phyloP scores from a whole-genome alignment of 148 eudicot species.

The Arctostaphylos glauca region DNA sequence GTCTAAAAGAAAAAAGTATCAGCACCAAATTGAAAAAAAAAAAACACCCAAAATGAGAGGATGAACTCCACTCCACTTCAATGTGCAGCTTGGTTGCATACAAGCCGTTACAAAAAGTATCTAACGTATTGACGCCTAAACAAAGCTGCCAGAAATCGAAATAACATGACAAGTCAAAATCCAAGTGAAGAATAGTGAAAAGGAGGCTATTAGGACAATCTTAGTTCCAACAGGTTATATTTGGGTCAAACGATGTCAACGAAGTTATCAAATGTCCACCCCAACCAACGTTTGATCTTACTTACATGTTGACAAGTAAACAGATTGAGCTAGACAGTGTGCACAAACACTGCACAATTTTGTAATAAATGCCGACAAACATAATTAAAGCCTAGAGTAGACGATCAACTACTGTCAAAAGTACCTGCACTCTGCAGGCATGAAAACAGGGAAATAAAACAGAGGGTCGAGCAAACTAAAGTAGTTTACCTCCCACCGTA shows the following conservation, averaged over 20 bases:
- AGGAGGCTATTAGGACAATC: neutral
- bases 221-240: neutral
- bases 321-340: neutral
- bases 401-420: neutral
- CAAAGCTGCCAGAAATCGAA: neutral
- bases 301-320: neutral
- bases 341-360: neutral
- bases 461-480: neutral
- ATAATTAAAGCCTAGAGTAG: neutral
- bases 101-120: neutral
- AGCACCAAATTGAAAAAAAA: neutral
- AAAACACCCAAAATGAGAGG: neutral
- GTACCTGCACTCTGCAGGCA: neutral
- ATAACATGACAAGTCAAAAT: neutral
- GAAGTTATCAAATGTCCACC: neutral
- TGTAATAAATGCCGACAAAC: neutral
- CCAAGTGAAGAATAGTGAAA: neutral
- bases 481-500: conserved; percentile 89
- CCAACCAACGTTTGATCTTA: neutral
- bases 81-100: neutral
- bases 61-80: neutral
- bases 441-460: neutral
- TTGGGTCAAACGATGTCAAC: neutral
- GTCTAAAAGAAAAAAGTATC: neutral
- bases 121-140: neutral